Conservation (phyloP, 2,329 filamentous ascomycete species). For the Aspergillus sclerotialis region DNA sequence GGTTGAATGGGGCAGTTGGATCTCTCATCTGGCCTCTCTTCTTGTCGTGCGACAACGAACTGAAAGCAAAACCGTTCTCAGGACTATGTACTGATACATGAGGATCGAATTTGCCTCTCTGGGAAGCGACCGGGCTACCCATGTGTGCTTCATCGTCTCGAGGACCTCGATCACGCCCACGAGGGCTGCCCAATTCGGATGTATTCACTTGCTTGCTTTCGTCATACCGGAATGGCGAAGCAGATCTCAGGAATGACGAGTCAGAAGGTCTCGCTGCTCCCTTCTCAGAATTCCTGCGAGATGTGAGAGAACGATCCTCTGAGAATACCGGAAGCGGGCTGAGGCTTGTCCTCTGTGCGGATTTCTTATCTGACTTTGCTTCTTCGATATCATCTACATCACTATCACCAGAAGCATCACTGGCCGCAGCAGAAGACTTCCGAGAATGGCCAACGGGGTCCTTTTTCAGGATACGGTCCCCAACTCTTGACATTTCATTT, state of each 20-base stretch:
- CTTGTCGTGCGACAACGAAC: constrained; percentile 14
- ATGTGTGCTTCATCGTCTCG: constrained; percentile 2
- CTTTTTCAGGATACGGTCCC: constrained; percentile 54
- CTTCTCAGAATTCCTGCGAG: constrained; percentile 27
- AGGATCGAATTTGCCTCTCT: constrained; percentile 9
- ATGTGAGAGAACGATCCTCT: constrained; percentile 26
- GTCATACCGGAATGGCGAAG: constrained; percentile 39
- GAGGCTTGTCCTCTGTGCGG: constrained; percentile 19
- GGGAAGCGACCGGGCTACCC: constrained; percentile 5
- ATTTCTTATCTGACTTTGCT: constrained; percentile 21
- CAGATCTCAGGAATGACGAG: constrained; percentile 46
- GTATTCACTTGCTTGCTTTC: constrained; percentile 20
- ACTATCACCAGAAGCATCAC: constrained; percentile 40
- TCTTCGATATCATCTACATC: constrained; percentile 40
- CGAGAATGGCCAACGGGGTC: constrained; percentile 41
- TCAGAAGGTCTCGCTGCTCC: constrained; percentile 33
- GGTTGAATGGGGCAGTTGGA: constrained; percentile 20
- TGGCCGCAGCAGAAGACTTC: constrained; percentile 39
- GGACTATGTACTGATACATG: constrained; percentile 7
- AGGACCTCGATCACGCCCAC: constrained; percentile 5
- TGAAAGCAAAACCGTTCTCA: constrained; percentile 24
- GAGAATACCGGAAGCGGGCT: constrained; percentile 27
- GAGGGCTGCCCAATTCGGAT: constrained; percentile 10
- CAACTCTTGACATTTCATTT: constrained; percentile 56
- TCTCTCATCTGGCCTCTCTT: constrained; percentile 21